A percentile compares a stretch with the other conserved stretches of the same genome.
phyloP scores from a whole-genome alignment of 2,329 filamentous ascomycete species.

The Fusarium sp. region DNA sequence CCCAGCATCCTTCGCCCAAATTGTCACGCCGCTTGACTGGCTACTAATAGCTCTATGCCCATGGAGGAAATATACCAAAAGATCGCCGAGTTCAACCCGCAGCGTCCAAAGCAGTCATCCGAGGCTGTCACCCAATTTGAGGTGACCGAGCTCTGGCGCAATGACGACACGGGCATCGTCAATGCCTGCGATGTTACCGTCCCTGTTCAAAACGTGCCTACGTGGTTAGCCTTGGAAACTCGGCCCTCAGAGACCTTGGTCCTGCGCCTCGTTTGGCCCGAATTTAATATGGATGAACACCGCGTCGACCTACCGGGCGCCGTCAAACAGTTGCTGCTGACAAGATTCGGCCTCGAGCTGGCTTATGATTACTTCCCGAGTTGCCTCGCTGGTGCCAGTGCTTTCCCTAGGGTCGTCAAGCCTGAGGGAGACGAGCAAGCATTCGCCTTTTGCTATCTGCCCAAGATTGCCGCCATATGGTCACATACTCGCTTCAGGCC shows the following conservation, averaged over 20 bases:
- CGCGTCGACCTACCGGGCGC: slow-evolving; percentile 43
- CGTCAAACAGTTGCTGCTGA: slow-evolving; percentile 35
- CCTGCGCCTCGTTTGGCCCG: slow-evolving; percentile 48
- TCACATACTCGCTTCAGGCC: slow-evolving; percentile 43
- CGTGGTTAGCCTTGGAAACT: slow-evolving; percentile 43
- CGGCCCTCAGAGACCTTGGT: slow-evolving; percentile 33
- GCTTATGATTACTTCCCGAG: slow-evolving; percentile 51
- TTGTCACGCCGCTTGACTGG: neutral
- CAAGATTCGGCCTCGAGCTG: slow-evolving; percentile 47
- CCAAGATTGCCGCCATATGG: slow-evolving; percentile 55
- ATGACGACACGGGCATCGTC: slow-evolving; percentile 34
- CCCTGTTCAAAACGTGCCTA: slow-evolving; percentile 11
- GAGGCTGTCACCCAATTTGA: slow-evolving; percentile 37
- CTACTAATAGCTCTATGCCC: slow-evolving; percentile 3
- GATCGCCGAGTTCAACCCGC: slow-evolving; percentile 43
- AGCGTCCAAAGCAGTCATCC: slow-evolving; percentile 27
- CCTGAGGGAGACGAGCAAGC: slow-evolving; percentile 30
- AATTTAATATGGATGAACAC: slow-evolving; percentile 38
- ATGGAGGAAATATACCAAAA: slow-evolving; percentile 52
- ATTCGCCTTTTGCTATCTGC: slow-evolving; percentile 52
- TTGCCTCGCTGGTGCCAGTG: slow-evolving; percentile 50
- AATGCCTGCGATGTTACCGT: slow-evolving; percentile 16
- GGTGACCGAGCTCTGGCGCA: slow-evolving; percentile 48
- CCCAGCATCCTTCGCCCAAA: neutral
- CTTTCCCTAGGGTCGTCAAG: slow-evolving; percentile 31